Base-by-base conservation (phyloP, 2,329 filamentous ascomycete species). In the Dactylellina cionopaga region DNA sequence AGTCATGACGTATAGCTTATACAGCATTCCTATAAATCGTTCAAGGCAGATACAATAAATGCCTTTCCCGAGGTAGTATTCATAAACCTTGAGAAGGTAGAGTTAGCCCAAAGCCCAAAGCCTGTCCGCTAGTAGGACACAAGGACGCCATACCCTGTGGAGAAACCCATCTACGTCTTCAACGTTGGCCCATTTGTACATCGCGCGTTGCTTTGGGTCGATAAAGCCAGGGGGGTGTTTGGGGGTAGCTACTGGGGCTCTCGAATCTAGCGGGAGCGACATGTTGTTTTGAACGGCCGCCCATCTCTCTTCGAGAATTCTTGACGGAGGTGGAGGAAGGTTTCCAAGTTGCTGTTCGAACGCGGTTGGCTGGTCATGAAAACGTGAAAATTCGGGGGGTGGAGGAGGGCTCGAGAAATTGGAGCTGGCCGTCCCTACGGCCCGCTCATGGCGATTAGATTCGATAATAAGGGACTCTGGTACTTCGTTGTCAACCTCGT, bases 141-240 rank as follows among this genome's bases (percentile, higher is more conserved):
- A 29, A 22, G 35, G 41, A 29, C 15, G 52, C 24, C 24, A 31
- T 72, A 77, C 76, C 63, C 90, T 90, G 62, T 87, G 86, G 78
- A 96, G 88, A 79, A 96, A 97, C 77, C 88, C 89, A 80, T 97
- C 93, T 58, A 97, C 83, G 78, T 96, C 95, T 35, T 91, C 88
- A 65, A 95, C 91, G 78, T 96, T 96, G 60, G 91, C 91, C 91
- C 93, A 97, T 80, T 91, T 87, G 89, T 92, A 97, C 83, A 96
- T 87, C 2, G 93, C 92, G 80, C 89, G 90, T 78, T 94, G 90
- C 80, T 88, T 88, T 0, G 88, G 86, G 76, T 87, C 85, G 25
- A 84, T 82, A 56, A 82, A 59, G 11, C 76, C 75, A 29, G 76
- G 59, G 10, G 75, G 72, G 13, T 68, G 75, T 24, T 62, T 29